Evolutionary conservation across 306 rosid genomes (phyloP), one percentile per base, ranked within the genome.

Genomic region (Fagus sylvatica): DNA sequence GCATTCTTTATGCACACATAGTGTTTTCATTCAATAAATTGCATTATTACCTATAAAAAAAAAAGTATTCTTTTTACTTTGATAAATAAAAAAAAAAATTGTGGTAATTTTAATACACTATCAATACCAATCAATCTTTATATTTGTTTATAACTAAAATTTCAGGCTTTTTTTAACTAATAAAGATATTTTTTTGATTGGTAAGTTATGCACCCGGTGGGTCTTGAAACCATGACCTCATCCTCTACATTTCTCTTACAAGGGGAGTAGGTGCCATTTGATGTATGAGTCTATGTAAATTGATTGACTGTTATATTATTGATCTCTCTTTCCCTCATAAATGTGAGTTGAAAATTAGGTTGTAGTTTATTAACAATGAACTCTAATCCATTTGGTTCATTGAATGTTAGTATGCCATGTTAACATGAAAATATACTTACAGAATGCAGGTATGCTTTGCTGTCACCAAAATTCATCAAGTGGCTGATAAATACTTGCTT

Each of bases 41-140:
- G 28, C 28, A 22, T 22, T 22, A 22, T 22, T 22, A 22, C 28
- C 28, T 22, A 22, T 22, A 22, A 22, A 22, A 22, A 22, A 22
- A 22, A 22, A 22, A 22, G 28, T 40, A 2, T 6, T 2, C 74
- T 43, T 17, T 72, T 53, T 53, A 32, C 6, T 28, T 28, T 69
- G 54, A 37, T 65, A 33, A 69, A 62, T 65, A 39, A 15, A 68
- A 70, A 72, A 75, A 75, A 40, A 16, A 1, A 43, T 71, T 40
- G 32, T 40, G 32, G 66, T 78, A 74, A 74, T 43, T 43, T 68
- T 39, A 17, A 46, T 46, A 46, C 51, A 11, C 51, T 46, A 10
- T 46, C 32, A 57, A 30, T 57, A 7, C 22, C 64, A 57, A 57
- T 28, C 64, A 28, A 57, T 57, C 6, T 30, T 7, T 57, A 3